Percentiles rank a stretch among this genome's conserved stretches.
phyloP scores from a whole-genome alignment of 306 rosid species.

The Vigna angularis region DNA sequence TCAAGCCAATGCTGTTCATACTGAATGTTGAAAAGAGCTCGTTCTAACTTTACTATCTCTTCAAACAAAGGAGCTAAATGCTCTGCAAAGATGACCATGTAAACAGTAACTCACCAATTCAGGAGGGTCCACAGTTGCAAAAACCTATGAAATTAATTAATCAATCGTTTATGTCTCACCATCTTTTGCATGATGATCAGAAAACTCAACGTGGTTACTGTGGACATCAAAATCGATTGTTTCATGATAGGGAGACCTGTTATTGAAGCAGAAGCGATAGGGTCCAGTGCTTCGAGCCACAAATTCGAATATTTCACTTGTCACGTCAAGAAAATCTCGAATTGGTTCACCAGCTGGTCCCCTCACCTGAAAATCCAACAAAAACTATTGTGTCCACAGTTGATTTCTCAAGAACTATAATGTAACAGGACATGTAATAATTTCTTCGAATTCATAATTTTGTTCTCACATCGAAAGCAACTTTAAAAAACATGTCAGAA shows the following conservation, averaged over 20 bases:
- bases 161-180: constrained; percentile 45
- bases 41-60: constrained; percentile 72
- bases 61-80: constrained; percentile 66
- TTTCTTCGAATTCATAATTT: not conserved
- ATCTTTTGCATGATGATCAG: constrained; percentile 67
- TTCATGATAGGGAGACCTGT: constrained; percentile 85
- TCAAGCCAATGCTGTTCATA: constrained; percentile 91
- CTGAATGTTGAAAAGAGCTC: constrained; percentile 79
- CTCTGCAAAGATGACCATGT: constrained; percentile 53
- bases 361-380: constrained; percentile 55
- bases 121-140: not conserved
- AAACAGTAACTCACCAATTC: constrained; percentile 26
- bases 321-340: constrained; percentile 63
- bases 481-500: too few species aligned
- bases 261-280: constrained; percentile 80
- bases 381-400: not conserved
- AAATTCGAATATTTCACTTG: constrained; percentile 73
- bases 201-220: constrained; percentile 58
- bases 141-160: constrained; percentile 4
- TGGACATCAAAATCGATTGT: constrained; percentile 81
- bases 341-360: constrained; percentile 65
- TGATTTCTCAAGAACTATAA: not conserved
- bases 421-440: not conserved
- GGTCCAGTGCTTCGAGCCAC: constrained; percentile 56
- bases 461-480: not conserved